Evolutionary conservation across 2,329 filamentous ascomycete genomes (phyloP).

Genomic region (Cladosporium sp.): DNA sequence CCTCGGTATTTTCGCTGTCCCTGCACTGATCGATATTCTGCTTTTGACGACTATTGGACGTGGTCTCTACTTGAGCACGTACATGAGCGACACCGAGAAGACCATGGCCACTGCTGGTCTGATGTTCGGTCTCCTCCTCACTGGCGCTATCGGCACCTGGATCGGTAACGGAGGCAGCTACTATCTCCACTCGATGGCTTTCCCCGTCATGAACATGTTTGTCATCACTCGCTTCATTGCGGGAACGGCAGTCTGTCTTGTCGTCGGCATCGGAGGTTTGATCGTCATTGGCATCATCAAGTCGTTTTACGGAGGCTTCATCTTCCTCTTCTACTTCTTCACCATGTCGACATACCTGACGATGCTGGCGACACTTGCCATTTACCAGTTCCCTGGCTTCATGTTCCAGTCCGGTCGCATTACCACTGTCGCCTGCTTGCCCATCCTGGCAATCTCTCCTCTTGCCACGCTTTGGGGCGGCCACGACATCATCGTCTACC

Average conservation of each 20-base stretch:
- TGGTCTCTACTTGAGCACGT: constrained; percentile 55
- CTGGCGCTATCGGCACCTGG: constrained; percentile 57
- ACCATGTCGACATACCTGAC: constrained; percentile 54
- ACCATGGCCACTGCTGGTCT: constrained; percentile 50
- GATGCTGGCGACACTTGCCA: constrained; percentile 44
- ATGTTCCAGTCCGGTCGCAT: constrained; percentile 52
- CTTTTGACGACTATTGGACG: constrained; percentile 54
- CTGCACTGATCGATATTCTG: constrained; percentile 56
- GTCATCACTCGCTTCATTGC: constrained; percentile 45
- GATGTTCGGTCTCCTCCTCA: constrained; percentile 51
- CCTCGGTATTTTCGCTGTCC: constrained; percentile 56
- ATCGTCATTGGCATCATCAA: constrained; percentile 41
- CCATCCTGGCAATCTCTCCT: constrained; percentile 52
- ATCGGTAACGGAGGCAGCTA: constrained; percentile 58
- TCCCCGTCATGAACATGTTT: constrained; percentile 51
- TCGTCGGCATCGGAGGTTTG: constrained; percentile 40
- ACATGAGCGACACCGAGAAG: constrained; percentile 46
- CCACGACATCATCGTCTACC: constrained; percentile 52
- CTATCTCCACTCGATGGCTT: constrained; percentile 53
- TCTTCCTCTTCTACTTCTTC: constrained; percentile 56
- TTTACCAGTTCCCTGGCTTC: constrained; percentile 46
- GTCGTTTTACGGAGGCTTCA: constrained; percentile 41
- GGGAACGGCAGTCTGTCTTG: constrained; percentile 41
- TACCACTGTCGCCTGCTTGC: constrained; percentile 50
- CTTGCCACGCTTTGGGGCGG: constrained; percentile 49